Percentiles rank a stretch among this genome's conserved stretches.
Evolutionary conservation across 306 rosid genomes (phyloP).

Genomic region (Vicia villosa): DNA sequence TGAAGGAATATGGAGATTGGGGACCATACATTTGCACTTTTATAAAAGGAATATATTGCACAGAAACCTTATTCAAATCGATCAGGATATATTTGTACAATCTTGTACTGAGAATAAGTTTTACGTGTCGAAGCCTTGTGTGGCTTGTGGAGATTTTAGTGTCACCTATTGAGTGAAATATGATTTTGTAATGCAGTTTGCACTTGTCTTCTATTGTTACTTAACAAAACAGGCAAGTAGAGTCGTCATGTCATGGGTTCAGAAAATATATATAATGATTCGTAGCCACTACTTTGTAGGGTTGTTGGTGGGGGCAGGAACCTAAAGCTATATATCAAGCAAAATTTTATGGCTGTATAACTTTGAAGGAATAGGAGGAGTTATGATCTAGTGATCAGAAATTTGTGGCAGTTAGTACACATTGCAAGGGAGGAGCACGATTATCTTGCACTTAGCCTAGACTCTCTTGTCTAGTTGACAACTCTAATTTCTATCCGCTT

Average conservation of each 20-base stretch:
- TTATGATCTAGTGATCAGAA: background rate
- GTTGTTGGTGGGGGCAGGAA: slow-evolving; percentile 22
- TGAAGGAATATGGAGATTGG: slow-evolving; percentile 20
- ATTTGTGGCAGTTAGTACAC: slow-evolving; percentile 3
- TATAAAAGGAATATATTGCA: slow-evolving; percentile 17
- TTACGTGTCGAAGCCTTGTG: slow-evolving; percentile 44
- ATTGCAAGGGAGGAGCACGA: background rate
- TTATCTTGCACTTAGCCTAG: background rate
- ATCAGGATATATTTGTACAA: slow-evolving; percentile 24
- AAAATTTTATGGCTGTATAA: background rate
- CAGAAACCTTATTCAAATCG: slow-evolving; percentile 28
- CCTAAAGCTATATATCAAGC: slow-evolving; percentile 14
- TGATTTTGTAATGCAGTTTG: slow-evolving; percentile 10
- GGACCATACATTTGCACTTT: slow-evolving; percentile 33
- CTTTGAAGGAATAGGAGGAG: slow-evolving; percentile 11
- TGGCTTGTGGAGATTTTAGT: slow-evolving; percentile 28
- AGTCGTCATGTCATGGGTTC: slow-evolving; percentile 22
- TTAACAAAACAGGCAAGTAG: slow-evolving; percentile 31
- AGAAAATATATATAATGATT: slow-evolving; percentile 25
- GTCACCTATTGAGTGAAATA: background rate
- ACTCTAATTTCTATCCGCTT: background rate
- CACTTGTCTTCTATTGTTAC: slow-evolving; percentile 9
- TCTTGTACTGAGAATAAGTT: background rate
- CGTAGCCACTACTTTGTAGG: slow-evolving; percentile 13
- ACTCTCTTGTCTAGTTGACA: slow-evolving; percentile 10